Evolutionary conservation across 306 rosid species (phyloP).

Genomic region (Cucurbita moschata): DNA sequence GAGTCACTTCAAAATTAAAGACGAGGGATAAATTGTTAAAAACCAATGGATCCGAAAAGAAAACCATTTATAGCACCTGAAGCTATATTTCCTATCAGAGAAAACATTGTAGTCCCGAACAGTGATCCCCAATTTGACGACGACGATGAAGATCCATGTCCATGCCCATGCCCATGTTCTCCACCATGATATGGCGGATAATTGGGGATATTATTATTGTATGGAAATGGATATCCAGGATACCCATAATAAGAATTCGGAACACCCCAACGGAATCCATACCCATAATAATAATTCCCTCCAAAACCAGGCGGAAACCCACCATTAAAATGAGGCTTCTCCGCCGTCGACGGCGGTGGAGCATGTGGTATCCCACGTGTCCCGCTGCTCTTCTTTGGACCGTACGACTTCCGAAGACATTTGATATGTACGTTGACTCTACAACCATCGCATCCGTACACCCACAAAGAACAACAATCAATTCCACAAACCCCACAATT

Average conservation of each 20-base stretch:
- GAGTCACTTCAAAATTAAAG: too few species aligned
- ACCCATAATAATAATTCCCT: neutral
- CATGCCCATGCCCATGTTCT: too few species aligned
- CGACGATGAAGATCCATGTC: neutral
- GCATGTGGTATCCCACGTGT: neutral
- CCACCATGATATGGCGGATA: neutral
- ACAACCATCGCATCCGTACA: neutral
- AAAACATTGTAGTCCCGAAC: neutral
- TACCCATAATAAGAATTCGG: neutral
- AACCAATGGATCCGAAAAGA: neutral
- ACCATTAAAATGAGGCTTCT: neutral
- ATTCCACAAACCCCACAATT: neutral
- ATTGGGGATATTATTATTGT: too few species aligned
- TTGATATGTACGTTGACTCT: neutral
- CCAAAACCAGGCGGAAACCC: neutral
- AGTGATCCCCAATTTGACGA: neutral
- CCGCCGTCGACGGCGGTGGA: neutral
- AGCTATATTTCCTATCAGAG: neutral
- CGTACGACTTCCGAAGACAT: neutral
- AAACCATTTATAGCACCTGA: neutral
- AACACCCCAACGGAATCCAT: neutral
- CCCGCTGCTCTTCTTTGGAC: too few species aligned
- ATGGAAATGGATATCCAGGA: neutral
- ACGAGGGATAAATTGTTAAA: too few species aligned
- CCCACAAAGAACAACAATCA: neutral